These are phyloP conservation scores for Phytophthora colocasiae DNA, from an alignment of 352 stramenopile genomes.

Conservation along the genomic window DNA sequence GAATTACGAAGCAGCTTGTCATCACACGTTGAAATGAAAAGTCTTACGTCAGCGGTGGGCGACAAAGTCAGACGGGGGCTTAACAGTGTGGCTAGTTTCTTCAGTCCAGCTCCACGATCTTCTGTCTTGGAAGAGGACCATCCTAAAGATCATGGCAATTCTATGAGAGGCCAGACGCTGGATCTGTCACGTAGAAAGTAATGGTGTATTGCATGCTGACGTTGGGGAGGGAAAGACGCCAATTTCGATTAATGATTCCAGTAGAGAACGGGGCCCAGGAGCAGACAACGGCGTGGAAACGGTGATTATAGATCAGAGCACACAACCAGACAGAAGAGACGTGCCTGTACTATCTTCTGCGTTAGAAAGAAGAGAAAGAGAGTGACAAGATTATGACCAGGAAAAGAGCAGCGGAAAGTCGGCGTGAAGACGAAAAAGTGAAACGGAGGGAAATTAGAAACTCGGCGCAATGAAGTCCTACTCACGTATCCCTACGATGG, in stretches of 20 bases:
- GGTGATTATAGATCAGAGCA: slow-evolving; percentile 16
- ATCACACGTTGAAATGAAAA: neutral
- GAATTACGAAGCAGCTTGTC: slow-evolving; percentile 15
- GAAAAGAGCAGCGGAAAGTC: slow-evolving; percentile 25
- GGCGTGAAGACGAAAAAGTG: slow-evolving; percentile 26
- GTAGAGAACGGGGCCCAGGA: slow-evolving; percentile 2
- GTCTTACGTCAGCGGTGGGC: slow-evolving; percentile 14
- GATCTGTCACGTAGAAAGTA: slow-evolving; percentile 25
- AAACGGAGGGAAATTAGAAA: slow-evolving; percentile 41
- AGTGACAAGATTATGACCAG: slow-evolving; percentile 20
- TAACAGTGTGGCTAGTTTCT: slow-evolving; percentile 32
- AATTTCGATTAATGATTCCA: slow-evolving; percentile 23
- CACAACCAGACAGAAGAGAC: slow-evolving; percentile 10
- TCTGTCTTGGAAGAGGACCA: slow-evolving; percentile 31
- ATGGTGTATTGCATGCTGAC: slow-evolving; percentile 6
- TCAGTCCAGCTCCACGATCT: slow-evolving; percentile 12
- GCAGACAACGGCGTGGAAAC: neutral
- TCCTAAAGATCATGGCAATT: slow-evolving; percentile 9
- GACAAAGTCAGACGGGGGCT: slow-evolving; percentile 22
- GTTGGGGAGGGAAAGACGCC: slow-evolving; percentile 23
- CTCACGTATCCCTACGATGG: slow-evolving; percentile 77
- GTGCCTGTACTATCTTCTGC: slow-evolving; percentile 2
- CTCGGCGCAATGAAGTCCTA: slow-evolving; percentile 47
- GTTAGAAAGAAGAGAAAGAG: slow-evolving; percentile 24
- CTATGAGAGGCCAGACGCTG: slow-evolving; percentile 14